Evolutionary conservation across 2,329 filamentous ascomycete genomes (phyloP), one percentile per base, ranked within the genome.

Genomic region (Colletotrichum nymphaeae): DNA sequence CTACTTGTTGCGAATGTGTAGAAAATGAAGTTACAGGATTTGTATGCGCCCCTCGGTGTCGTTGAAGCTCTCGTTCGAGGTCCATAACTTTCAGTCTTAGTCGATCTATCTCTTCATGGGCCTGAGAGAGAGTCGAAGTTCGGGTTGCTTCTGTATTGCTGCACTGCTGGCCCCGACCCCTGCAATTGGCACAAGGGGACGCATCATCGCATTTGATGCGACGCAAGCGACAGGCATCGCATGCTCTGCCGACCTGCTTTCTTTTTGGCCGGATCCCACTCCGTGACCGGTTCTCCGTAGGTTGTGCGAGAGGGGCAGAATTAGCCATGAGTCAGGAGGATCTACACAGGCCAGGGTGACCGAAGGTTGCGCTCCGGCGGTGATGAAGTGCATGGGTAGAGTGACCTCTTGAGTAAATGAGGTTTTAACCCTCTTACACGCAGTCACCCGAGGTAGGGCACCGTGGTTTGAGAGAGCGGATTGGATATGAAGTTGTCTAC

Each of bases 181-280:
- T 75, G 75, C 84, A 86, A 75, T 85, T 86, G 42, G 73, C 76
- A 76, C 84, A 86, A 11, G 84, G 84, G 63, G 79, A 74, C 28
- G 78, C 78, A 63, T 79, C 80, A 75, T 85, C 83, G 76, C 84
- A 86, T 76, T 84, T 85, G 63, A 84, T 80, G 19, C 84, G 81
- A 65, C 85, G 80, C 58, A 81, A 77, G 3, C 84, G 83, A 74
- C 84, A 86, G 78, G 81, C 81, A 72, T 81, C 80, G 77, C 84
- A 85, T 57, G 81, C 84, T 75, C 75, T 71, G n/a, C 46, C 59
- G 14, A 77, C 76, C 37, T 77, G 76, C 24, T 28, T 59, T 24
- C 76, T 63, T 42, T 76, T 77, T 28, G 46, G 67, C 67, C 62
- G 28, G 56, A 24, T 14, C 16, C 19, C 28, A 37, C 19, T 46